A percentile compares a stretch with the other conserved stretches of the same genome.
Conservation (phyloP, 148 eudicot genomes). For the Rheum nobile region DNA sequence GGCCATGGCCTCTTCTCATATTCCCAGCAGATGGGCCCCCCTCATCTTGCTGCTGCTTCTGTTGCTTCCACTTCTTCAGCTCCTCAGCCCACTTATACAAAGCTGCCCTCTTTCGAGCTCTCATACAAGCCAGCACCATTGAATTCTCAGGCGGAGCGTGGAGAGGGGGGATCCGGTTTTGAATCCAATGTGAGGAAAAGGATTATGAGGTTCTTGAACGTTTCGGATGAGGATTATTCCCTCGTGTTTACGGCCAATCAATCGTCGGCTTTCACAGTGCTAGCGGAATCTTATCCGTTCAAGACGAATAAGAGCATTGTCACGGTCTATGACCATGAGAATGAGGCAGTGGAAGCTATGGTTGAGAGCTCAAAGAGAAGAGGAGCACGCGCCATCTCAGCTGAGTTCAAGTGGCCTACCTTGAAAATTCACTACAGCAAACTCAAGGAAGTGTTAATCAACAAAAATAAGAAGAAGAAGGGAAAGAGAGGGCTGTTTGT, state of each 20-base stretch:
- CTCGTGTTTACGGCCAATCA: constrained; percentile 78
- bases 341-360: constrained; percentile 65
- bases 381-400: constrained; percentile 55
- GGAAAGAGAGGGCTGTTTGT: constrained; percentile 54
- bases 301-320: constrained; percentile 49
- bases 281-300: constrained; percentile 89
- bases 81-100: constrained; percentile 29
- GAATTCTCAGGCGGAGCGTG: constrained; percentile 43
- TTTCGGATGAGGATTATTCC: constrained; percentile 55
- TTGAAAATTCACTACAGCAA: constrained; percentile 49
- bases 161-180: constrained; percentile 44
- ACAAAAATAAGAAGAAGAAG: constrained; percentile 46
- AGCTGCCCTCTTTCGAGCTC: constrained; percentile 50
- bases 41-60: constrained; percentile 18
- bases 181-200: constrained; percentile 53
- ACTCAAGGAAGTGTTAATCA: constrained; percentile 36
- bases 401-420: constrained; percentile 92
- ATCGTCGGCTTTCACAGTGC: constrained; percentile 72
- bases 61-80: constrained; percentile 34
- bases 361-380: constrained; percentile 45
- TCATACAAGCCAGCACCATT: constrained; percentile 54
- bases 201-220: constrained; percentile 56
- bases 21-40: constrained; percentile 27
- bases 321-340: constrained; percentile 78
- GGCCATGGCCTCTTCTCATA: constrained; percentile 67